These are phyloP conservation scores for Blastomyces gilchristii DNA, from an alignment of 2,329 filamentous ascomycete species.

Conservation along the genomic window DNA sequence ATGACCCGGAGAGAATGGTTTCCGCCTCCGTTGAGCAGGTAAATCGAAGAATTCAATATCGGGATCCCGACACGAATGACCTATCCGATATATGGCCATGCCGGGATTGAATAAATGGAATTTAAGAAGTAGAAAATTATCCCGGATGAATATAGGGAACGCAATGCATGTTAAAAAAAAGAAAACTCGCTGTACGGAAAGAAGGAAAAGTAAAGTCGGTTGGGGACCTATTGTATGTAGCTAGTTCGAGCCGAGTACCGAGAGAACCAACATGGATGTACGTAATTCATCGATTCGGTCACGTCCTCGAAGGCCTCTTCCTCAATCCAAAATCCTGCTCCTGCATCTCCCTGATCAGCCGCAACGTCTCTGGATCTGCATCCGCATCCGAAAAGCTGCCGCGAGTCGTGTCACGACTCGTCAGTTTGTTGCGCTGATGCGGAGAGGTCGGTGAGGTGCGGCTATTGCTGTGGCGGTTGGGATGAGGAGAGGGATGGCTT, in stretches of 20 bases:
- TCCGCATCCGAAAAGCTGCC: constrained; percentile 22
- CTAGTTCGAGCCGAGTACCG: background rate
- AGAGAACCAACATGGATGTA: background rate
- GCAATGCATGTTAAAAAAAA: background rate
- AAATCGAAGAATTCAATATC: background rate
- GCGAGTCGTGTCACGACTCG: constrained; percentile 16
- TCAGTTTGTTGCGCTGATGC: constrained; percentile 20
- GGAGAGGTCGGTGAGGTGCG: constrained; percentile 12
- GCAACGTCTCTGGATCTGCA: constrained; percentile 35
- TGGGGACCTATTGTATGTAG: background rate
- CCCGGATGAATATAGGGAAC: background rate
- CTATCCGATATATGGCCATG: background rate
- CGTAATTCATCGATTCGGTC: background rate
- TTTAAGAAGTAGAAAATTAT: background rate
- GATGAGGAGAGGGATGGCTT: constrained; percentile 30
- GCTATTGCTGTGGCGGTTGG: constrained; percentile 38
- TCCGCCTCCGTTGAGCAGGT: background rate
- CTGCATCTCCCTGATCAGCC: constrained; percentile 36
- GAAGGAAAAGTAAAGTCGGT: background rate
- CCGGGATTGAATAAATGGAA: background rate
- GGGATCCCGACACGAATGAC: background rate
- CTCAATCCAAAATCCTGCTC: constrained; percentile 38
- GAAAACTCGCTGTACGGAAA: background rate
- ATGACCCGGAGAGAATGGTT: background rate
- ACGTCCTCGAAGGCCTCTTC: constrained; percentile 21